A percentile compares a stretch with the other conserved stretches of the same genome.
Conservation (phyloP, 495 filamentous ascomycete genomes). For the Aspergillus asperescens region DNA sequence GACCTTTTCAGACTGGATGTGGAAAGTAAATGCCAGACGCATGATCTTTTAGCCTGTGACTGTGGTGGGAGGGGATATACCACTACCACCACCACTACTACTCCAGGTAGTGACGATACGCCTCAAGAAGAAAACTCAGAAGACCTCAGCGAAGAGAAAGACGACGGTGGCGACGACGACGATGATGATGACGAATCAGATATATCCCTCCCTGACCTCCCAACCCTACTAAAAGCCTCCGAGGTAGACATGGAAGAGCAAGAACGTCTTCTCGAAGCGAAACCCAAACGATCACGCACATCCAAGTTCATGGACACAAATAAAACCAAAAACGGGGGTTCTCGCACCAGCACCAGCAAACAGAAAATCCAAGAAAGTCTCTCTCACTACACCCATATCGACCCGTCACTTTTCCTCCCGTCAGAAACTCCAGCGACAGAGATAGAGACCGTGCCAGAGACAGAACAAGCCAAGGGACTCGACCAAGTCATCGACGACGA, state of each 20-base stretch:
- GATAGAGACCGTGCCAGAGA: constrained; percentile 25
- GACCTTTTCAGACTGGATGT: constrained; percentile 69
- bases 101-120: not conserved
- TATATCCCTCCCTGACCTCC: constrained; percentile 29
- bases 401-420: constrained; percentile 41
- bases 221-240: constrained; percentile 49
- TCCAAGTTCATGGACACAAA: not conserved
- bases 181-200: constrained; percentile 31
- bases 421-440: constrained; percentile 1
- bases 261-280: constrained; percentile 38
- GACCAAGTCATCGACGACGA: constrained; percentile 52
- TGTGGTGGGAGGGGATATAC: constrained; percentile 56
- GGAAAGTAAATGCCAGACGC: constrained; percentile 53
- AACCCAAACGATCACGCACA: constrained; percentile 7
- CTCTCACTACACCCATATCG: constrained; percentile 64
- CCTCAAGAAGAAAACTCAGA: constrained; percentile 18
- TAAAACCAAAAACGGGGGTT: not conserved
- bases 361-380: constrained; percentile 53
- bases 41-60: constrained; percentile 63
- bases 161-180: no score
- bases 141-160: constrained; percentile 25
- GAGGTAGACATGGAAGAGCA: constrained; percentile 59
- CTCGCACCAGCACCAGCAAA: constrained; percentile 16
- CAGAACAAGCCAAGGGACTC: not conserved
- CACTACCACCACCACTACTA: no score